These are phyloP conservation scores for Fraxinus anomala DNA, from an alignment of 257 asterid species.

Conservation along the genomic window DNA sequence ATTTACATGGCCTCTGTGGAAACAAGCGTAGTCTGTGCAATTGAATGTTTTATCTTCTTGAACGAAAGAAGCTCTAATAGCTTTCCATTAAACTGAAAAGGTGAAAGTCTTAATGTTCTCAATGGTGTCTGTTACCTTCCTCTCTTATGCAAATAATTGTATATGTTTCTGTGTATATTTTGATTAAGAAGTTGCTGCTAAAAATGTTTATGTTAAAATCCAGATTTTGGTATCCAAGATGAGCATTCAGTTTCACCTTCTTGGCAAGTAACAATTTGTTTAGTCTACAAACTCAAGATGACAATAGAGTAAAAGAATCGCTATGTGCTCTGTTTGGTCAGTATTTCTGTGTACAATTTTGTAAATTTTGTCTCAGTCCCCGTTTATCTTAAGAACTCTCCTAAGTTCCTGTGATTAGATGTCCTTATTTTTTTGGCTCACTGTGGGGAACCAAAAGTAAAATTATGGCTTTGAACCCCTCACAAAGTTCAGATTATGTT, in stretches of 20 bases:
- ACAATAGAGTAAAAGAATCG: too few relatives aligned
- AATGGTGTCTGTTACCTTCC: background rate
- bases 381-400: background rate
- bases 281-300: background rate
- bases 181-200: background rate
- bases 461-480: background rate
- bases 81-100: background rate
- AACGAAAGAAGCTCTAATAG: background rate
- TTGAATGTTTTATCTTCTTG: background rate
- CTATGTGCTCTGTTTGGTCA: background rate
- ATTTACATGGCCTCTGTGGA: background rate
- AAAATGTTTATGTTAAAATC: too few relatives aligned
- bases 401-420: background rate
- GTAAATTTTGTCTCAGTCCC: background rate
- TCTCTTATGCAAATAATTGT: background rate
- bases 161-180: background rate
- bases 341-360: background rate
- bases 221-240: background rate
- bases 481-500: background rate
- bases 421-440: background rate
- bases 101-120: background rate
- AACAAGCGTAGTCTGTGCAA: background rate
- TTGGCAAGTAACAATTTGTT: background rate
- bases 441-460: background rate
- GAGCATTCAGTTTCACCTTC: background rate